Conservation (phyloP, 306 rosid species). For the Quercus berberidifolia region DNA sequence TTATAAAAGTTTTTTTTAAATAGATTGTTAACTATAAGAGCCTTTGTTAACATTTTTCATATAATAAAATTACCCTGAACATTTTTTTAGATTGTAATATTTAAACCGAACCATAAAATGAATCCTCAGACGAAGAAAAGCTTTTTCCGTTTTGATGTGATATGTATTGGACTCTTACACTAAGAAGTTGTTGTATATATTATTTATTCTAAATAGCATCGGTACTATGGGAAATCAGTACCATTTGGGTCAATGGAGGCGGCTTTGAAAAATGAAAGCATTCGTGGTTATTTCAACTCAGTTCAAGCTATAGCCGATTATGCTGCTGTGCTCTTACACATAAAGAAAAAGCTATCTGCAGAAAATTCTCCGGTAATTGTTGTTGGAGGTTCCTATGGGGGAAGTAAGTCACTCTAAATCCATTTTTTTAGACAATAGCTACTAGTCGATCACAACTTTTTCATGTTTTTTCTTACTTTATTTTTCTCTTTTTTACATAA, state of each 20-base stretch:
- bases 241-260: constrained; percentile 37
- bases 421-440: neutral
- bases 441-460: neutral
- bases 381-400: constrained; percentile 61
- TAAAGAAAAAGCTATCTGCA: constrained; percentile 34
- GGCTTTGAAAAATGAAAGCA: constrained; percentile 35
- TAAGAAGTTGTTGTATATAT: neutral
- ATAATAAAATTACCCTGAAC: too few species aligned
- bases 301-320: constrained; percentile 63
- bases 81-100: too few species aligned
- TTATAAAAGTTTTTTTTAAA: accelerated
- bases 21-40: accelerated
- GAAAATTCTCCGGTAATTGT: constrained; percentile 44
- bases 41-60: too few species aligned
- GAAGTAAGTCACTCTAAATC: constrained; percentile 35
- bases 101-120: too few species aligned
- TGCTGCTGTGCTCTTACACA: constrained; percentile 44
- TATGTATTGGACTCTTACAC: neutral
- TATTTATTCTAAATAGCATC: constrained; percentile 17
- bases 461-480: neutral
- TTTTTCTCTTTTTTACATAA: neutral
- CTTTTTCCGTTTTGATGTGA: too few species aligned
- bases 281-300: constrained; percentile 44
- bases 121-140: too few species aligned
- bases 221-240: constrained; percentile 50